These are phyloP conservation scores for Rhodocollybia butyracea DNA, from an alignment of 768 basidiomycete species.

Conservation along the genomic window DNA sequence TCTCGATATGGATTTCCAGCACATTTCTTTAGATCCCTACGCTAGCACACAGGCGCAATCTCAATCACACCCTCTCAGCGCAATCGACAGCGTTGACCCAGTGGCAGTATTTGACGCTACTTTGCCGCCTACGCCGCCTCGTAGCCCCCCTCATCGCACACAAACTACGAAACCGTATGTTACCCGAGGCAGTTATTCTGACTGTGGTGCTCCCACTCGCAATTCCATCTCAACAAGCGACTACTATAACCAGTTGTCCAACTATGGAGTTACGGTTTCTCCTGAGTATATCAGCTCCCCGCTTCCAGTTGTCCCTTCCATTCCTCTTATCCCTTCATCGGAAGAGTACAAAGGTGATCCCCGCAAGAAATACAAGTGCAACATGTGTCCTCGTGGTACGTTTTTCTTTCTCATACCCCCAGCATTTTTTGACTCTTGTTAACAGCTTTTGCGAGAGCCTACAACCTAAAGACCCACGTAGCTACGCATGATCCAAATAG, in stretches of 20 bases:
- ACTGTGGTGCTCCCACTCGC: constrained; percentile 57
- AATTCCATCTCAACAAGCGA: constrained; percentile 42
- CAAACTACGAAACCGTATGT: constrained; percentile 34
- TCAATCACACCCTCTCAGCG: constrained; percentile 19
- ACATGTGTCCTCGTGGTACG: constrained; percentile 69
- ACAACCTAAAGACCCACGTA: constrained; percentile 94
- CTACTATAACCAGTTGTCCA: constrained; percentile 47
- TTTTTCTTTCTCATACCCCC: constrained; percentile 8
- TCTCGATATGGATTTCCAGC: constrained; percentile 70
- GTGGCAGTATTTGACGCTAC: constrained; percentile 54
- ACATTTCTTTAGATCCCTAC: constrained; percentile 56
- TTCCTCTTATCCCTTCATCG: constrained; percentile 35
- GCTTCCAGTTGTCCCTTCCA: constrained; percentile 42
- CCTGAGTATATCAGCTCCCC: constrained; percentile 54
- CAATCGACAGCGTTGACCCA: constrained; percentile 33
- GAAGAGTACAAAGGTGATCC: constrained; percentile 58
- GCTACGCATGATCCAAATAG: constrained; percentile 93
- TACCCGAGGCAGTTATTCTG: constrained; percentile 57
- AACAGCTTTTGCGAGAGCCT: constrained; percentile 86
- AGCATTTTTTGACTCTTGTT: constrained; percentile 12
- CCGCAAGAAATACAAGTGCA: constrained; percentile 77
- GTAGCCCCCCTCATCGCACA: constrained; percentile 35
- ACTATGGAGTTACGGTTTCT: constrained; percentile 49
- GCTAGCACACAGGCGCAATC: constrained; percentile 31
- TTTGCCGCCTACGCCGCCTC: constrained; percentile 55